Percentiles rank a stretch among this genome's conserved stretches.
phyloP scores from a whole-genome alignment of 805 yeast genomes.

The Yamadazyma takamatsuzukensis region DNA sequence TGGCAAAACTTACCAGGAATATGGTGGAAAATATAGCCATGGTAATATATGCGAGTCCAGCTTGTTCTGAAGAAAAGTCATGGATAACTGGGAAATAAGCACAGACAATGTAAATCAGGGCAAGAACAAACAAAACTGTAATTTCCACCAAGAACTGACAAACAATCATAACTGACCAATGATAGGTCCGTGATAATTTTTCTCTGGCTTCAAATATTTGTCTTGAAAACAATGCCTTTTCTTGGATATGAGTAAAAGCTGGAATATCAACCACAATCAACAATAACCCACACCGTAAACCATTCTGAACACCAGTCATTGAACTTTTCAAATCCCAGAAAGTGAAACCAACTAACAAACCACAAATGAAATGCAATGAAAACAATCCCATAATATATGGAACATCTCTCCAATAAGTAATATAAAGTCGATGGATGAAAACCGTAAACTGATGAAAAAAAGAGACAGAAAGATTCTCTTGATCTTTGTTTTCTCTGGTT shows the following conservation, averaged over 20 bases:
- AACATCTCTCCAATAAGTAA: conserved; percentile 51
- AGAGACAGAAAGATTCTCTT: conserved; percentile 23
- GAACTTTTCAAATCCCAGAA: conserved; percentile 61
- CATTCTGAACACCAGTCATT: conserved; percentile 61
- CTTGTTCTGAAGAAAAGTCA: conserved; percentile 45
- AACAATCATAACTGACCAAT: conserved; percentile 36
- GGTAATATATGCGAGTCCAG: conserved; percentile 31
- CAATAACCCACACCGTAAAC: conserved; percentile 47
- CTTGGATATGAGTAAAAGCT: conserved; percentile 34
- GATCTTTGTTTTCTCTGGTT: conserved; percentile 14
- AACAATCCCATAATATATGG: conserved; percentile 58
- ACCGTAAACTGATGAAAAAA: conserved; percentile 27
- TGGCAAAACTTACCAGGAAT: conserved; percentile 23
- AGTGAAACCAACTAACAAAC: conserved; percentile 66
- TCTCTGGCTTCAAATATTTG: conserved; percentile 44
- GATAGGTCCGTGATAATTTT: conserved; percentile 37
- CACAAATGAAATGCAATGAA: conserved; percentile 48
- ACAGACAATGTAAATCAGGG: conserved; percentile 32
- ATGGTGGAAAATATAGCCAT: conserved; percentile 20
- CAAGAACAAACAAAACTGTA: conserved; percentile 41
- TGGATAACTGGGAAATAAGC: conserved; percentile 59
- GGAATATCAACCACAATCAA: conserved; percentile 33
- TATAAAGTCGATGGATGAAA: conserved; percentile 17
- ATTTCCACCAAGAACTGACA: conserved; percentile 42
- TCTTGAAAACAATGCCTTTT: conserved; percentile 39